Percentiles rank a stretch among this genome's conserved stretches.
Conservation (phyloP, 2,329 filamentous ascomycete species). For the Aureobasidium melanogenum region DNA sequence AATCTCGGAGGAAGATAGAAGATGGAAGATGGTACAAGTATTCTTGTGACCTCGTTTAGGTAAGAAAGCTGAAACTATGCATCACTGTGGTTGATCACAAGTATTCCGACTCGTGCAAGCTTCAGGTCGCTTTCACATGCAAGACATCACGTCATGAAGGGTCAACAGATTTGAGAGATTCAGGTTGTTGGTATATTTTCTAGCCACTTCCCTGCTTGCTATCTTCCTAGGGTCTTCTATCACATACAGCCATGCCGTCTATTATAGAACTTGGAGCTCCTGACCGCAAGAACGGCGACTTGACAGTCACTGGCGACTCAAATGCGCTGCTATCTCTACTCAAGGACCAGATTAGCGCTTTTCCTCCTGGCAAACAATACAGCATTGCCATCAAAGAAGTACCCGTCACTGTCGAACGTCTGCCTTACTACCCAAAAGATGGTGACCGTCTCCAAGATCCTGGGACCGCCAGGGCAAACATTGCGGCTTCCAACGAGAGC, state of each 20-base stretch:
- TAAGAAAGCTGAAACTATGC: not conserved
- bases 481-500: constrained; percentile 30
- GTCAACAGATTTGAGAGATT: not conserved
- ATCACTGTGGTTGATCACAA: not conserved
- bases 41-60: not conserved
- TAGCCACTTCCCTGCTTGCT: not conserved
- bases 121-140: not conserved
- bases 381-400: constrained; percentile 15
- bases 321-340: not conserved
- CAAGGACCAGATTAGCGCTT: not conserved
- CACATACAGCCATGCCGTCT: not conserved
- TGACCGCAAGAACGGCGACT: not conserved
- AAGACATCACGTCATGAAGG: not conserved
- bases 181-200: not conserved
- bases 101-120: not conserved
- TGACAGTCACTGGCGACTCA: not conserved
- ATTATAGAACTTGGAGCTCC: not conserved
- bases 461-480: constrained; percentile 34
- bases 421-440: constrained; percentile 19
- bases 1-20: not conserved
- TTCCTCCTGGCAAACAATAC: constrained; percentile 14
- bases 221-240: not conserved
- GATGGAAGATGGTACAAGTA: not conserved
- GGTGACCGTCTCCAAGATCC: constrained; percentile 18
- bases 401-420: constrained; percentile 19